Base-by-base conservation (phyloP, 768 basidiomycete species). In the Plicaturopsis crispa region DNA sequence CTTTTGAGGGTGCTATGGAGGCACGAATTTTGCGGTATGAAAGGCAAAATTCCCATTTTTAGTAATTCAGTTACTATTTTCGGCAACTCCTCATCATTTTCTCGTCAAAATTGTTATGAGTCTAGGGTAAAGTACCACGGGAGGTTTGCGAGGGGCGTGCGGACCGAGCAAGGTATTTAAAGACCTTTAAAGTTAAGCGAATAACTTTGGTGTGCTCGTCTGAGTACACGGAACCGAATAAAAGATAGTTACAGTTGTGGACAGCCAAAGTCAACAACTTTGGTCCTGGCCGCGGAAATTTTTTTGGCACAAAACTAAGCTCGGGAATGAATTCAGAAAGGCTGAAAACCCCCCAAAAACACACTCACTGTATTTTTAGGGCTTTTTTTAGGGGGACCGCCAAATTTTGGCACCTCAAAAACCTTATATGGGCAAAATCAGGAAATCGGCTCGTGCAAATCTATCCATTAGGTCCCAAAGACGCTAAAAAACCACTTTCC, bases 211-310 rank as follows among this genome's bases (percentile, higher is more conserved):
- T n/a, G n/a, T n/a, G n/a, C n/a, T n/a, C n/a, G n/a, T n/a, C n/a
- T n/a, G n/a, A n/a, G n/a, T n/a, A n/a, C n/a, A n/a, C n/a, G n/a
- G n/a, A n/a, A n/a, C n/a, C n/a, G n/a, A n/a, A n/a, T n/a, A n/a
- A n/a, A n/a, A n/a, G n/a, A n/a, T n/a, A n/a, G n/a, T 28, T 52
- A 52, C 52, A 55, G 53, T 54, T 40, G 46, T 30, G 48, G 50
- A 56, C 55, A 56, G 46, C 12, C 51, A 55, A 53, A 53, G 12
- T 16, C 48, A 18, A 35, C 52, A 44, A 53, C 16, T 47, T 26
- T 17, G n/a, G 14, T 53, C 39, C 31, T 28, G 35, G 16, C 4
- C 10, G 38, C 47, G 32, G 31, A 2, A 33, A 32, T 43, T 19
- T 37, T 49, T 52, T 53, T 47, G 16, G 24, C 19, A 31, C 6